These are phyloP conservation scores for Mycena indigotica DNA, from an alignment of 768 basidiomycete genomes.

Conservation along the genomic window DNA sequence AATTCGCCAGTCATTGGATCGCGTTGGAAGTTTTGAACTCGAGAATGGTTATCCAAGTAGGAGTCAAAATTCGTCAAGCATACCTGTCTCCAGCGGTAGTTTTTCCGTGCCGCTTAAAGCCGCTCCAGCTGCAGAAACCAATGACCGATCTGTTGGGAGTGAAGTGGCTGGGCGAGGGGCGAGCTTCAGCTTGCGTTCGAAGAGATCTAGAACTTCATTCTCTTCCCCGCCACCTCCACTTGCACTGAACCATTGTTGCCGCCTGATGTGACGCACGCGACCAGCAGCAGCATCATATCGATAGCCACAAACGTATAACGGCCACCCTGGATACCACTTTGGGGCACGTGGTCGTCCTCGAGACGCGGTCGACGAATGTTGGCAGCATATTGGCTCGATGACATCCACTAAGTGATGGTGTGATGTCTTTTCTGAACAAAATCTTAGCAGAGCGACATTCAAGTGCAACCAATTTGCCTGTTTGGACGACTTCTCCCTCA, in stretches of 20 bases:
- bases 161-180: conserved; percentile 33
- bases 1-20: conserved; percentile 63
- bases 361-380: conserved; percentile 58
- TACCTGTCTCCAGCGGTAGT: conserved; percentile 53
- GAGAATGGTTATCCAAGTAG: too few species aligned
- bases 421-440: conserved; percentile 56
- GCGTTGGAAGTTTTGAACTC: conserved; percentile 62
- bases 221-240: conserved; percentile 39
- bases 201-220: conserved; percentile 7
- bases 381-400: conserved; percentile 60
- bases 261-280: conserved; percentile 41
- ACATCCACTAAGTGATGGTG: conserved; percentile 75
- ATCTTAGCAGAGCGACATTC: conserved; percentile 3
- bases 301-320: conserved; percentile 71
- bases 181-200: conserved; percentile 15
- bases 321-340: conserved; percentile 70
- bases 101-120: conserved; percentile 46
- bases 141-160: conserved; percentile 43
- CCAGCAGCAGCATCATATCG: conserved; percentile 66
- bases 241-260: conserved; percentile 38
- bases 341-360: conserved; percentile 67
- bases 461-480: neutral
- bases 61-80: conserved; percentile 21
- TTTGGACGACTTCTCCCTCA: conserved; percentile 20
- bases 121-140: conserved; percentile 51